Conservation (phyloP, 345 rosid genomes). For the Ceriops decandra region DNA sequence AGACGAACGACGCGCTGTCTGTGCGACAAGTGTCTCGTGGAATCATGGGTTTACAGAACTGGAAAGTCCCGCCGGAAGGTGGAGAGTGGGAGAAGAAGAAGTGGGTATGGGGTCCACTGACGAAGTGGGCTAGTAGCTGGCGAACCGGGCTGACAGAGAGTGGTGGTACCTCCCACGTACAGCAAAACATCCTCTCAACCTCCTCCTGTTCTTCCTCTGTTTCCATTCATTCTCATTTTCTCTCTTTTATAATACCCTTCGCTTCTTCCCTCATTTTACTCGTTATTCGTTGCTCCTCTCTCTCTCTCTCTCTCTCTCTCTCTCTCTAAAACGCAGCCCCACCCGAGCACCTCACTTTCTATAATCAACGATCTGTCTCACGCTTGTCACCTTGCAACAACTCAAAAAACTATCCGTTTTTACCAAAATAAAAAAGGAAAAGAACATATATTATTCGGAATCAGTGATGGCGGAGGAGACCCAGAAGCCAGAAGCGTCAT, state of each 20-base stretch:
- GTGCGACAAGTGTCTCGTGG: too few relatives aligned
- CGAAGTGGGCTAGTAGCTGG: slow-evolving; percentile 9
- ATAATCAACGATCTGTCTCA: neutral
- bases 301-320: too few relatives aligned
- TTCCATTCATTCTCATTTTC: too few relatives aligned
- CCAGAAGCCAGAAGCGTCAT: slow-evolving; percentile 33
- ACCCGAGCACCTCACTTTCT: neutral
- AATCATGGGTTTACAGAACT: too few relatives aligned
- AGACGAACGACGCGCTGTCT: too few relatives aligned
- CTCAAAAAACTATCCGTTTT: too few relatives aligned
- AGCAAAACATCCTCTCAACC: slow-evolving; percentile 6
- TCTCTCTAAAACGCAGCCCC: neutral
- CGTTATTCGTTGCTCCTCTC: neutral
- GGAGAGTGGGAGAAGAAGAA: neutral
- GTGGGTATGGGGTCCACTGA: slow-evolving; percentile 4
- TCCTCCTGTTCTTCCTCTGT: neutral
- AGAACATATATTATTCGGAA: too few relatives aligned
- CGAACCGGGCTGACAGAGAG: neutral
- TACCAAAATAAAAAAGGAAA: too few relatives aligned
- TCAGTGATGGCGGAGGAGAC: slow-evolving; percentile 45
- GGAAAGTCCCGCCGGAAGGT: neutral
- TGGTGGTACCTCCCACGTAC: neutral
- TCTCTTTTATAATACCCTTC: neutral
- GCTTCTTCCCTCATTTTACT: neutral
- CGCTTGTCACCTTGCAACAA: neutral